Evolutionary conservation across 306 rosid genomes (phyloP), one percentile per base, ranked within the genome.

Genomic region (Adenanthera pavonina): DNA sequence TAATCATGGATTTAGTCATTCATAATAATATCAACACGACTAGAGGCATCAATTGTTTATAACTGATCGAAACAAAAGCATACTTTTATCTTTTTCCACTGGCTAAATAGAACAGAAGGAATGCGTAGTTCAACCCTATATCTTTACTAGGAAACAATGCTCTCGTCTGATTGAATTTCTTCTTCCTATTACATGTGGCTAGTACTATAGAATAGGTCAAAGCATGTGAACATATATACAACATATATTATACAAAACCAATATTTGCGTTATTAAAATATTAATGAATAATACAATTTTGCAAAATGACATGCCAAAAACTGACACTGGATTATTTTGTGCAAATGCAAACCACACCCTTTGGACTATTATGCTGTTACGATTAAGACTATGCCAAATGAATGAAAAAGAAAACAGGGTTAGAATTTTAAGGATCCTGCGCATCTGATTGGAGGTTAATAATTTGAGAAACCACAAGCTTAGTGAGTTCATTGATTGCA

Each of bases 401-500:
- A 25, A 52, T 49, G 74, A 34, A 68, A 76, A 44, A 72, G 19
- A 80, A 65, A 48, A 36, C 64, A 76, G 79, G 69, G 82, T 41
- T 47, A 59, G 44, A 36, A 80, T 75, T 79, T 87, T 74, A 91
- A 13, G 85, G 84, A 79, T 91, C 96, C 70, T 84, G 94, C 35
- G 85, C 65, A 59, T 90, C 94, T 52, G 95, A 34, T 75, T 91
- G 97, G 81, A 92, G 85, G 82, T 92, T 89, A 89, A 93, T 71
- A 83, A 93, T 89, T 69, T 87, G 93, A 76, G 94, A 92, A 78
- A 90, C 88, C 87, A 95, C 85, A 78, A 92, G 87, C 88, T 83
- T 93, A 54, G 94, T 87, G 62, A 93, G 81, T 87, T 92, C 99
- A 72, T 79, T 87, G 87, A 95, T 86, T 74, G 93, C 98, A 70